Conservation (phyloP, 2,329 filamentous ascomycete genomes). For the Cladosporium oxysporum region DNA sequence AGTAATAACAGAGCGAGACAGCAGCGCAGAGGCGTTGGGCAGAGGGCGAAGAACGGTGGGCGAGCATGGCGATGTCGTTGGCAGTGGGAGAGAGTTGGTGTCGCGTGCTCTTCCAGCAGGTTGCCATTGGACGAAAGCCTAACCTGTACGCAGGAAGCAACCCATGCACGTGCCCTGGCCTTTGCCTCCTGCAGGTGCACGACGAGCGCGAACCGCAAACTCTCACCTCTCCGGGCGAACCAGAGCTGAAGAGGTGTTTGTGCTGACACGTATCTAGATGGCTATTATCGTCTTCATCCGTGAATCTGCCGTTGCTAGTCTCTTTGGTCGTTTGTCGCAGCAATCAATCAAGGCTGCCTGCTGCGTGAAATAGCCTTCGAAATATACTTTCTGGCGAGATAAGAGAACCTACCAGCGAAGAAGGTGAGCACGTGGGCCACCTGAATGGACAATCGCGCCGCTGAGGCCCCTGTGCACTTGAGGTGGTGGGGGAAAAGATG, state of each 20-base stretch:
- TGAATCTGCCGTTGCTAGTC: neutral
- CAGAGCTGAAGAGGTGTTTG: neutral
- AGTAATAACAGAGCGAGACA: slow-evolving; percentile 9
- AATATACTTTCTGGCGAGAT: neutral
- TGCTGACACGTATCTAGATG: neutral
- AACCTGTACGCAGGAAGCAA: slow-evolving; percentile 8
- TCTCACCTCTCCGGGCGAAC: neutral
- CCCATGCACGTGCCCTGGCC: slow-evolving; percentile 18
- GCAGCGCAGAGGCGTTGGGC: neutral
- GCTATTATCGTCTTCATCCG: neutral
- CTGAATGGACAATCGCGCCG: neutral
- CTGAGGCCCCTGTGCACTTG: neutral
- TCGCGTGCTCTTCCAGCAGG: slow-evolving; percentile 16
- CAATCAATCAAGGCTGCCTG: neutral
- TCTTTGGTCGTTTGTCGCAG: neutral
- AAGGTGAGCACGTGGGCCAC: slow-evolving; percentile 12
- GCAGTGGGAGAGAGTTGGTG: neutral
- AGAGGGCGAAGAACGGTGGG: slow-evolving; percentile 10
- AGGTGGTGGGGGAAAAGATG: neutral
- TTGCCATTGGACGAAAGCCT: slow-evolving; percentile 15
- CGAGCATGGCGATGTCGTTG: slow-evolving; percentile 1
- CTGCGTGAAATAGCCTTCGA: neutral
- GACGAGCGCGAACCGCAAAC: neutral
- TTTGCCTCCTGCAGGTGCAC: slow-evolving; percentile 1
- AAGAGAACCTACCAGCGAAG: neutral